Percentiles rank a stretch among this genome's conserved stretches.
Conservation (phyloP, 805 yeast genomes). For the Diddensiella santjacobensis region DNA sequence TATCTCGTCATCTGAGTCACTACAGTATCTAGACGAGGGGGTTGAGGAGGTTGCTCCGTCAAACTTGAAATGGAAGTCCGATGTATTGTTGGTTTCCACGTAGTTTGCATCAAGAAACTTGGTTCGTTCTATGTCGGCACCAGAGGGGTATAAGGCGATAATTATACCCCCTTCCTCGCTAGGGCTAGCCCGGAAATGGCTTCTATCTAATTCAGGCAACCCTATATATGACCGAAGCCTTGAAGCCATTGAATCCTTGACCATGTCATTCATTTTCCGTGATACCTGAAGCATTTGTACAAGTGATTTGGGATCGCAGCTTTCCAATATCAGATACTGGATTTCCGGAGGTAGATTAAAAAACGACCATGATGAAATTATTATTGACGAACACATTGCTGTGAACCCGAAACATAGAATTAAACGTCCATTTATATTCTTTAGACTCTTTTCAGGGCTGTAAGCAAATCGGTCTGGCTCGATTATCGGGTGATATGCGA, state of each 20-base stretch:
- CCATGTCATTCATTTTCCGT: conserved; percentile 9
- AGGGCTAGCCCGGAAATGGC: neutral
- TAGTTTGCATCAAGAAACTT: conserved; percentile 11
- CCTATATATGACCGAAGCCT: conserved; percentile 9
- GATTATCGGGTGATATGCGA: too few species aligned
- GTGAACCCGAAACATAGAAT: too few species aligned
- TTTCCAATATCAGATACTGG: conserved; percentile 9
- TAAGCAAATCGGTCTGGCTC: too few species aligned
- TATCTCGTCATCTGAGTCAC: conserved; percentile 6
- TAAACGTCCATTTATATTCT: too few species aligned
- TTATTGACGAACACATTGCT: neutral
- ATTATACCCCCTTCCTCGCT: conserved; percentile 2
- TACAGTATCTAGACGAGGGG: conserved; percentile 5
- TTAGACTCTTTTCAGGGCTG: too few species aligned
- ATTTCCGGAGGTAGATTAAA: conserved; percentile 13
- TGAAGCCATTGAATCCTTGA: conserved; percentile 10
- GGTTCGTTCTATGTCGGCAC: neutral
- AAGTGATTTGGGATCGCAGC: conserved; percentile 14
- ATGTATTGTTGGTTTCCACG: conserved; percentile 12
- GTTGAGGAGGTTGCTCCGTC: conserved; percentile 8
- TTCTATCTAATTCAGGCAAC: neutral
- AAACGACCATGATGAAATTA: neutral
- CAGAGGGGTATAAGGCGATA: conserved; percentile 6
- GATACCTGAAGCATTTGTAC: conserved; percentile 10
- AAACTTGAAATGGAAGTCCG: conserved; percentile 9